Base-by-base conservation (phyloP, 2,329 filamentous ascomycete species). In the Tolypocladium amazonense region DNA sequence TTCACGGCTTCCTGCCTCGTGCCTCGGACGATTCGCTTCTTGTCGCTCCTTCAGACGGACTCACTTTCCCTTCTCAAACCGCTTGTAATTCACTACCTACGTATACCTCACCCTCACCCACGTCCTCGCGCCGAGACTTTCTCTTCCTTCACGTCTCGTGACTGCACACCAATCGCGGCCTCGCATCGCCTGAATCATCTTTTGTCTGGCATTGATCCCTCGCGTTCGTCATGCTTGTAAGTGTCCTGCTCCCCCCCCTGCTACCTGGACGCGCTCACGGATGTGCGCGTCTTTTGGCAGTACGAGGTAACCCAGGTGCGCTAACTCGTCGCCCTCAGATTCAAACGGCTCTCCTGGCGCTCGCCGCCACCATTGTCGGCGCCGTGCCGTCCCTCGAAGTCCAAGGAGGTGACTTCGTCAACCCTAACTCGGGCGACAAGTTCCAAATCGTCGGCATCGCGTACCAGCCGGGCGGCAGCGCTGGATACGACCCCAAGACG, bases 401-500 rank as follows among this genome's bases (percentile, higher is more conserved):
- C 62, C 68, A 81, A 60, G 83, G 82, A 64, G 77, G 76, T 61
- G 76, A 84, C 68, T 86, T 88, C 61, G 77, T 87, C 71, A 84
- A 87, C 72, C 75, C 81, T 50, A 73, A 74, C 61, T 82, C 78
- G 27, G 82, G 83, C 62, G 77, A 83, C 67, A 80, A 80, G 62
- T 87, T 88, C 73, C 83, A 88, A 75, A 79, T 89, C 62, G 79
- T 87, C 57, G 86, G 86, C 65, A 80, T 86, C 65, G 86, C 85
- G 69, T 89, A 88, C 74, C 86, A 88, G 71, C 86, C 86, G 52
- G 86, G 84, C 62, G 86, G 86, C 63, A 83, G 81, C 62, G 78
- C 84, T 53, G 84, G 81, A 55, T 87, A 85, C 73, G 74, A 86
- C 66, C 81, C 84, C 55, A 65, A 66, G 1, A 70, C 73, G 18